Evolutionary conservation across 108 stramenopile genomes (phyloP).

Genomic region (Epipyxis sp.): DNA sequence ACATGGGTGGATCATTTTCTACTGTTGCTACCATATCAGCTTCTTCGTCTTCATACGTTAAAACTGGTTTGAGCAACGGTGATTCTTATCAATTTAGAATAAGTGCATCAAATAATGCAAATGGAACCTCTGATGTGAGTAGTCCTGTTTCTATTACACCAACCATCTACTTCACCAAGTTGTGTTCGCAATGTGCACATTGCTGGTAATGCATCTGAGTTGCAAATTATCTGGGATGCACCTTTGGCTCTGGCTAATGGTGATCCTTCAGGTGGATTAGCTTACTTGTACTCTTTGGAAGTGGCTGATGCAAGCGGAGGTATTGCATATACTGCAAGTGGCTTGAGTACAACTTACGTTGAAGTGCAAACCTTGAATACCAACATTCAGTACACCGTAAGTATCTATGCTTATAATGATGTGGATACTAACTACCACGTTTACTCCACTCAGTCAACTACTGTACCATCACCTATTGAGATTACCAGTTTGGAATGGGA

Average conservation of each 20-base stretch:
- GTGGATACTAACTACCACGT: background rate
- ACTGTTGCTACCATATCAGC: background rate
- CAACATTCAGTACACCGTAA: background rate
- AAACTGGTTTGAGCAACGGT: background rate
- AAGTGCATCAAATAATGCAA: background rate
- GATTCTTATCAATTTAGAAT: background rate
- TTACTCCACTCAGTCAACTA: background rate
- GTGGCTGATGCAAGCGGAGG: background rate
- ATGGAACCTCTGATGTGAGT: background rate
- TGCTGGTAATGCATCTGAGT: slow-evolving; percentile 1
- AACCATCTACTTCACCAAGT: background rate
- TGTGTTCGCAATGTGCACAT: background rate
- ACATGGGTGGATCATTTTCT: background rate
- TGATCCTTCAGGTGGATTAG: background rate
- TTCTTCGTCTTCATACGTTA: background rate
- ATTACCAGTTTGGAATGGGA: background rate
- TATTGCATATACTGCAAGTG: background rate
- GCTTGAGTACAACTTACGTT: background rate
- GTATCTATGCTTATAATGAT: background rate
- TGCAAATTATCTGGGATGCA: background rate
- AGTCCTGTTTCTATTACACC: background rate
- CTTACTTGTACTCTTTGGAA: background rate
- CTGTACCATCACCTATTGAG: background rate
- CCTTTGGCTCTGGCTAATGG: background rate
- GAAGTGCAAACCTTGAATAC: background rate